phyloP scores from a whole-genome alignment of 140 eudicot genomes.

The Flaveria floridana region DNA sequence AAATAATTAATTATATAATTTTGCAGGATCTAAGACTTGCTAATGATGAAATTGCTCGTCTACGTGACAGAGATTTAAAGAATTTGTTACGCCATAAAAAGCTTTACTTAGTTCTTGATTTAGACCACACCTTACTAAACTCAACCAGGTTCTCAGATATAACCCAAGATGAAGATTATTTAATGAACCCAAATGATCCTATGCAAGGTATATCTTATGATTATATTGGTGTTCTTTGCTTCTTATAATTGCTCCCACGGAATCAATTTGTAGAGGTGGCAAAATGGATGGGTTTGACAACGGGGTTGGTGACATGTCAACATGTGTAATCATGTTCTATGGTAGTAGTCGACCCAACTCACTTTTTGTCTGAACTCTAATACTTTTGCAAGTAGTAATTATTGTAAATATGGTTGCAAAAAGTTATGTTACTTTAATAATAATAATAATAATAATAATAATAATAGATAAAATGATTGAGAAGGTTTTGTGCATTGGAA shows the following conservation, averaged over 20 bases:
- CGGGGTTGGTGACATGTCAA: neutral
- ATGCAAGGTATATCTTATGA: conserved; percentile 55
- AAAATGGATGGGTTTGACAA: neutral
- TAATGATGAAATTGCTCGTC: conserved; percentile 58
- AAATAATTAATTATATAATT: conserved; percentile 14
- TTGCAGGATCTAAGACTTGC: conserved; percentile 72
- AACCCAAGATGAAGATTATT: conserved; percentile 59
- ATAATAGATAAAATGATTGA: too few relatives aligned
- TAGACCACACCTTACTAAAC: conserved; percentile 88
- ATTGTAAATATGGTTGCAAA: too few relatives aligned
- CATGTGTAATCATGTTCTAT: neutral
- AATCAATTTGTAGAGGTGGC: neutral
- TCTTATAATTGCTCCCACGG: conserved; percentile 9
- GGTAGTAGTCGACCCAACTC: neutral
- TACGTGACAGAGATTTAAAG: conserved; percentile 65
- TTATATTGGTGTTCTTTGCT: conserved; percentile 8
- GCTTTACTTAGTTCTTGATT: conserved; percentile 80
- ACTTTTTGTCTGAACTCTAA: too few relatives aligned
- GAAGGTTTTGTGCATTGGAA: too few relatives aligned
- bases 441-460: too few relatives aligned
- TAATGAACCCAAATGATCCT: conserved; percentile 49
- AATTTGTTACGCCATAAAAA: conserved; percentile 59
- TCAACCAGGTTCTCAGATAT: conserved; percentile 57
- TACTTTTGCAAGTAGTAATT: too few relatives aligned
- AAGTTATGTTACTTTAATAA: too few relatives aligned